Evolutionary conservation across 2,329 filamentous ascomycete genomes (phyloP), one percentile per base, ranked within the genome.

Genomic region (Cercospora beticola): DNA sequence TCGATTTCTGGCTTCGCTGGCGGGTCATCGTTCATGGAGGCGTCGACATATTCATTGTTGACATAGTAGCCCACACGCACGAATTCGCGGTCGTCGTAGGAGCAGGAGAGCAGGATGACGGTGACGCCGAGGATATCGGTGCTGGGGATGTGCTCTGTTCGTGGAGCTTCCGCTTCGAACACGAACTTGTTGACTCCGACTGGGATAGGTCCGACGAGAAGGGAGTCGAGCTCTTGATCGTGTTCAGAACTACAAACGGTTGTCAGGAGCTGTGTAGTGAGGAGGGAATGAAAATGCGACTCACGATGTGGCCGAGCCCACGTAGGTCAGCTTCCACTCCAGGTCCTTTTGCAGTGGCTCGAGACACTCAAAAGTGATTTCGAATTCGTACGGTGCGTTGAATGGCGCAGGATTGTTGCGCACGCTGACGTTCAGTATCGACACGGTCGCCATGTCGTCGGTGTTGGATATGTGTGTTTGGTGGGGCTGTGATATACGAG

Each of bases 321-420:
- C 95, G 77, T 99, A 99, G 80, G 93, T 99, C 77, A 99, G 86
- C 83, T 99, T 99, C 95, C 95, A 99, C 83, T 99, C 95, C 70
- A 99, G 89, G 83, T 99, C 95, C 83, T 97, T 97, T 80, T 97
- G 92, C 46, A 99, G 87, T 74, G 91, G 88, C 84, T 99, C 95
- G 26, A 98, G 88, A 78, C 95, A 98, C 82, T 99, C 95, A 72
- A 99, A 99, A 18, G 95, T 99, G 80, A 99, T 98, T 83, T 99
- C 94, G 75, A 99, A 97, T 81, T 95, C 90, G 81, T 99, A 99
- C 65, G 93, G 89, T 80, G 94, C 92, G 76, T 89, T 91, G 83
- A 99, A 98, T 75, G 91, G 89, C 77, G 95, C 94, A 78, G 95
- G 95, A 84, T 99, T 99, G 88, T 99, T 98, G 80, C 93, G 86